Base-by-base conservation (phyloP, 2,329 filamentous ascomycete species). In the Aspergillus quadricinctus region DNA sequence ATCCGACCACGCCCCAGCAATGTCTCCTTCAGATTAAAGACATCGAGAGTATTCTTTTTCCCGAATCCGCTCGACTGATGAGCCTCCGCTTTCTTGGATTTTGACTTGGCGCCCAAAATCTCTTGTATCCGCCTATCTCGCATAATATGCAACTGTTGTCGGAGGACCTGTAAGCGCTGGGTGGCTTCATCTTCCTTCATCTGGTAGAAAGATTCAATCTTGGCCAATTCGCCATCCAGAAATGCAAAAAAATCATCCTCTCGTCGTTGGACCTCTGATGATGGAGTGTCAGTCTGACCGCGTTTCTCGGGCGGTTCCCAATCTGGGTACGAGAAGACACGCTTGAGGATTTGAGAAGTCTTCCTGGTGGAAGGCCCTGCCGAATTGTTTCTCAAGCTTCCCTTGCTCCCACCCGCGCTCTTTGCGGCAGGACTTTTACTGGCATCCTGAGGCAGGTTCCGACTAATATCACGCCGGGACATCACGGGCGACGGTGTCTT, bases 101-200 rank as follows among this genome's bases (percentile, higher is more conserved):
- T 55, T 45, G 28, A 54, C 60, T 77, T 76, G n/a, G 72, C 69
- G 29, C 81, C 74, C 56, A 91, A 79, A 9, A 85, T 69, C 68
- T 97, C 91, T 52, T 88, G 82, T 28, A 90, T 81, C 23, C 93
- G 86, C 14, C 88, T 84, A 70, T 95, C 91, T 48, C 92, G 84
- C 91, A 97, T 96, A 65, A 95, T 89, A 69, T 96, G 92, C 31
- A 99, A 80, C 71, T 99, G 94, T 52, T 92, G 85, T 45, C 89
- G 84, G 49, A 99, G 79, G 3, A 88, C 72, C 0, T 79, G 77
- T 25, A 97, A 77, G 2, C 92, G 84, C 54, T 87, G 78, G 0
- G 85, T 88, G 0, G 93, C 90, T 69, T 97, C 90, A 28, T 89
- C 83, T 69, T 99, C 94, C 69, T 97, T 97, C 63, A 84, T 77